Base-by-base conservation (phyloP, 176 grass and related monocot genomes). In the Microstegium vimineum region DNA sequence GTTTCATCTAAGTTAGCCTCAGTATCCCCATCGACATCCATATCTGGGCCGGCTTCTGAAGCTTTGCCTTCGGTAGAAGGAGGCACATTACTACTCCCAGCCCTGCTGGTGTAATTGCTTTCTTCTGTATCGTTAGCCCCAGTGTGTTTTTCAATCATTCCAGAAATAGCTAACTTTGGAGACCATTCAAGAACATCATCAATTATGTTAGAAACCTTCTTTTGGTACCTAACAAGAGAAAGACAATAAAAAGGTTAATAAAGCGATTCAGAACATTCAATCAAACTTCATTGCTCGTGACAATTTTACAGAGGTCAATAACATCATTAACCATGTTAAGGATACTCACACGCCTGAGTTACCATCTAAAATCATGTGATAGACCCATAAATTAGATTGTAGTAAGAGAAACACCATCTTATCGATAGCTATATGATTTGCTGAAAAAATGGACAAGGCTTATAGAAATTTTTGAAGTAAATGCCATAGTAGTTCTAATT, bases 151-250 rank as follows among this genome's bases (percentile, higher is more conserved):
- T 98, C 96, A 80, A 98, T 98, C 92, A 98, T 98, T 54, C 93
- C 96, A 51, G 96, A 95, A 74, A 98, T 71, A 76, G 96, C 96
- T 40, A 98, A 75, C 40, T 95, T 98, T 8, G 96, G 96, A 34
- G 96, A 98, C 96, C 96, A 98, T 75, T 98, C 96, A 64, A 98
- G 92, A 76, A 98, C 96, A 85, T 98, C 96, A 66, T 98, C 96
- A 45, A 98, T 98, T 90, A 98, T 98, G 75, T 98, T 98, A 66
- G 93, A 98, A 82, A 98, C 96, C 93, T 90, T 95, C 93, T 95
- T 98, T 81, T 98, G 96, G 82, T 98, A 98, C 89, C 96, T 98
- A 82, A 45, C 49, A 60, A 43, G 35, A 38, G 57, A 69, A 31
- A 62, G 65, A 64, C 70, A 28, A 38, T 70, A 23, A 75, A 73